Conservation (phyloP, 1,284 basidiomycete genomes). For the Rhodofomes roseus region DNA sequence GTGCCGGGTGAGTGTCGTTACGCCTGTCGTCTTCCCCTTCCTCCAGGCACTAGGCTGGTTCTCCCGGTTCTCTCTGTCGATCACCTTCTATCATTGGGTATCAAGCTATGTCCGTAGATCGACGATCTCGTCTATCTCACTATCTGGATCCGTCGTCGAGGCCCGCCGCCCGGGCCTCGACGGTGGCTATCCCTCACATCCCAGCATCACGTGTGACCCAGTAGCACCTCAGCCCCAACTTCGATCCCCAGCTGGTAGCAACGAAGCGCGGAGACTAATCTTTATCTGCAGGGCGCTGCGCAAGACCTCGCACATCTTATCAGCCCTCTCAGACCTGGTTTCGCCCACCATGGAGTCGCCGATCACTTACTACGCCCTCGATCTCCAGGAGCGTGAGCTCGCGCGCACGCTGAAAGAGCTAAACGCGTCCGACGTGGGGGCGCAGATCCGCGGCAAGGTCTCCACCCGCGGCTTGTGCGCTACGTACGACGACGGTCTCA, state of each 20-base stretch:
- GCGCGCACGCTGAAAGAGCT: slow-evolving; percentile 78
- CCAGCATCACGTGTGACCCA: not conserved
- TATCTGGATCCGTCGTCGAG: not conserved
- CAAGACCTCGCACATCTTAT: slow-evolving; percentile 88
- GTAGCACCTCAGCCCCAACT: not conserved
- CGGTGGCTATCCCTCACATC: not conserved
- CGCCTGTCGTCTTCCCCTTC: not conserved
- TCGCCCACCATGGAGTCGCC: slow-evolving; percentile 32
- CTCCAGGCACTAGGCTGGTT: not conserved
- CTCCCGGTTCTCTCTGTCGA: not conserved
- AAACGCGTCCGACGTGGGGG: slow-evolving; percentile 57
- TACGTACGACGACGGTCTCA: slow-evolving; percentile 83
- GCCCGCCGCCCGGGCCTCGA: not conserved
- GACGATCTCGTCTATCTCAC: slow-evolving; percentile 3
- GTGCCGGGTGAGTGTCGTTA: slow-evolving; percentile 86
- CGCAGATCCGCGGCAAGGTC: slow-evolving; percentile 66
- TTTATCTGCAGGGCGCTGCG: slow-evolving; percentile 62
- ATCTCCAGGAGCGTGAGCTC: slow-evolving; percentile 86
- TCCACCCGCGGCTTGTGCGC: slow-evolving; percentile 82
- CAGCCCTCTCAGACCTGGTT: slow-evolving; percentile 61
- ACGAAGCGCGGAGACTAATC: not conserved
- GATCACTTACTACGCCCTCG: slow-evolving; percentile 90
- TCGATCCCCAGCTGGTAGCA: not conserved
- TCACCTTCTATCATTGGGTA: not conserved
- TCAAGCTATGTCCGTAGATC: not conserved